phyloP scores from a whole-genome alignment of 2,329 filamentous ascomycete species.

The Lomentospora prolificans region DNA sequence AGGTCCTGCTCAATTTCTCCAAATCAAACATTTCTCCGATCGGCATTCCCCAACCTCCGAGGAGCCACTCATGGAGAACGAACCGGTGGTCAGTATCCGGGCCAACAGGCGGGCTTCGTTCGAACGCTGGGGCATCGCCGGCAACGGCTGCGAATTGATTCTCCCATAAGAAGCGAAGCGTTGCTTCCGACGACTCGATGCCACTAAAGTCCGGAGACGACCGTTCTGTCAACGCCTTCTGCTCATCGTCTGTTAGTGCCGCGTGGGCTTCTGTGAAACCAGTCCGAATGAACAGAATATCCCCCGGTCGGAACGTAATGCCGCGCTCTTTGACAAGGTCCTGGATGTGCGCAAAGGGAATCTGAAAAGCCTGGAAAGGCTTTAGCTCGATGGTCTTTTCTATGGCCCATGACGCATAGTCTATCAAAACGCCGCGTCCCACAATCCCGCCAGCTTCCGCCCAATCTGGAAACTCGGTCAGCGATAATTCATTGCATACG shows the following conservation, averaged over 20 bases:
- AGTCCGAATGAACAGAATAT: conserved; percentile 42
- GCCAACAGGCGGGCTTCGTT: conserved; percentile 2
- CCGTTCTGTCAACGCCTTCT: background rate
- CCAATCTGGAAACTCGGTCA: background rate
- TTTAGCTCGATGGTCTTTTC: conserved; percentile 25
- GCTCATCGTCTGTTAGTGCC: background rate
- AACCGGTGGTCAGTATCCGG: conserved; percentile 1
- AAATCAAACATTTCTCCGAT: conserved; percentile 8
- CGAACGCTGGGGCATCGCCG: background rate
- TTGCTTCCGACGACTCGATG: conserved; percentile 7
- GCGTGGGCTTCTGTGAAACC: conserved; percentile 1
- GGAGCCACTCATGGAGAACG: conserved; percentile 5
- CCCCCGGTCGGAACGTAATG: conserved; percentile 36
- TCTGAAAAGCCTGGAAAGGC: conserved; percentile 28
- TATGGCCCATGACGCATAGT: conserved; percentile 35
- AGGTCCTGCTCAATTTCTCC: background rate
- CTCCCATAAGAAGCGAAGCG: conserved; percentile 6
- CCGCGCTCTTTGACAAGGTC: conserved; percentile 28
- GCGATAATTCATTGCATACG: background rate
- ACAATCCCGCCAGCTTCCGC: conserved; percentile 8
- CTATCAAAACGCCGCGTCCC: conserved; percentile 40
- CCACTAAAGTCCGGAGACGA: background rate
- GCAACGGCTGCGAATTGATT: conserved; percentile 3
- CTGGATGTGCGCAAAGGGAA: conserved; percentile 19
- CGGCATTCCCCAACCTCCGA: conserved; percentile 8